Base-by-base conservation (phyloP, 83 land plant genomes). In the Picea abies region DNA sequence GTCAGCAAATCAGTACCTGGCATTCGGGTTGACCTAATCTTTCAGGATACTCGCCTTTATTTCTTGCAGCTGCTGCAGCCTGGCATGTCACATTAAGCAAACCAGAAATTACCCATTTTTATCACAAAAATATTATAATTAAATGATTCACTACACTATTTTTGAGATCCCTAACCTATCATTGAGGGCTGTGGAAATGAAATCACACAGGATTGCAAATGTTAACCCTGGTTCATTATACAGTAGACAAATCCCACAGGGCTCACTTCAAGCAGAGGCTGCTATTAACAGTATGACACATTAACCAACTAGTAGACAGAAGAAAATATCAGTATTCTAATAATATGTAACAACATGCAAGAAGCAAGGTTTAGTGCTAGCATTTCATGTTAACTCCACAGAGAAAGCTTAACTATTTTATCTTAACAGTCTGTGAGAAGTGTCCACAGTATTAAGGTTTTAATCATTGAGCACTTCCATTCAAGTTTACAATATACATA, bases 11-110 rank as follows among this genome's bases (percentile, higher is more conserved):
- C 29, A 8, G 80, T 87, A 87, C 95, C 93, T 93, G 92, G 44
- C 93, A 93, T 84, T 93, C 95, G 52, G 93, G 93, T 81, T 93
- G 95, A 85, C 93, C 95, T 4, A 83, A 41, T 84, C 95, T 88
- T 85, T 93, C 92, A 32, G 93, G 95, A 41, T 89, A 93, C 75
- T 86, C 93, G 29, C 95, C 95, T 68, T 86, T 93, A 80, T 88
- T 90, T 41, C 91, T 86, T 84, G 94, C 88, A 73, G 91, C 52
- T 22, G 90, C 90, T 82, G 90, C 82, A 79, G 89, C 92, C 96
- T 93, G 81, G 1, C 23, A 83, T 63, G 15, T 61, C 37, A 76
- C n/a, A 78, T 52, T 3, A 37, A 76, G 49, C 23, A 52, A 75
- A 82, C 19, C 60, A 78, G 20, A 56, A 73, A 82, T 35, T 32